phyloP scores from a whole-genome alignment of 2,329 filamentous ascomycete genomes.

The Diaporthe ampelina region DNA sequence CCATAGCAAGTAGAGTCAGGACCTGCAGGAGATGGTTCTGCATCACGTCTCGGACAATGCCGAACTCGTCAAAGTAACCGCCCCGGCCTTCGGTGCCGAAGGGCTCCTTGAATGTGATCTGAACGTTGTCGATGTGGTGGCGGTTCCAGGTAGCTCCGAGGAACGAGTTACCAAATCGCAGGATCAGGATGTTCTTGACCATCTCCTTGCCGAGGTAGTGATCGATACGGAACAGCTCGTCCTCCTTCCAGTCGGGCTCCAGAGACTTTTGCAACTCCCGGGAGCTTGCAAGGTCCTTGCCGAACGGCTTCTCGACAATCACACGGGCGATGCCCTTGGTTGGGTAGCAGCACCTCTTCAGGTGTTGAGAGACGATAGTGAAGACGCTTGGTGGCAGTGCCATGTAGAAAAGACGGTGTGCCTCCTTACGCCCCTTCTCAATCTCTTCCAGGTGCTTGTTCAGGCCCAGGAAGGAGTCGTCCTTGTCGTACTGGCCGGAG shows the following conservation, averaged over 20 bases:
- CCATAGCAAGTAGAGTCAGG: slow-evolving; percentile 96
- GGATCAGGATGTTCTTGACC: slow-evolving; percentile 99
- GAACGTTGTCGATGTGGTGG: slow-evolving; percentile 98
- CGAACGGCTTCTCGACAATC: slow-evolving; percentile 99
- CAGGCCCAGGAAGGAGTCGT: slow-evolving; percentile 90
- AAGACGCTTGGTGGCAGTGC: slow-evolving; percentile 97
- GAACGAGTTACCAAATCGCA: slow-evolving; percentile 99
- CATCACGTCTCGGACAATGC: slow-evolving; percentile 99
- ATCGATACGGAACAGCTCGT: slow-evolving; percentile 98
- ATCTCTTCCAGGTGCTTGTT: slow-evolving; percentile 88
- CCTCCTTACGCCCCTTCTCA: slow-evolving; percentile 85
- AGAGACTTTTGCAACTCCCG: slow-evolving; percentile 95
- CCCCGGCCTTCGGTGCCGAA: slow-evolving; percentile 98
- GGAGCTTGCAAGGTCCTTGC: slow-evolving; percentile 95
- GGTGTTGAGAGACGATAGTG: slow-evolving; percentile 95
- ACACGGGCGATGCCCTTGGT: slow-evolving; percentile 90
- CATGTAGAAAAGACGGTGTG: slow-evolving; percentile 99
- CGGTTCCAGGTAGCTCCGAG: slow-evolving; percentile 99
- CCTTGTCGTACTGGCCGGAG: slow-evolving; percentile 97
- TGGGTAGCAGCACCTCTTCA: slow-evolving; percentile 98
- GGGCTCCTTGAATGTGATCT: slow-evolving; percentile 99
- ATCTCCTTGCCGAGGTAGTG: slow-evolving; percentile 99
- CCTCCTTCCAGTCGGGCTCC: slow-evolving; percentile 98
- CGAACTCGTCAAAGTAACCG: slow-evolving; percentile 99
- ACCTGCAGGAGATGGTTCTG: slow-evolving; percentile 99